A percentile compares a stretch with the other conserved stretches of the same genome.
phyloP scores from a whole-genome alignment of 2,329 filamentous ascomycete genomes.

The Neonectria magnoliae region DNA sequence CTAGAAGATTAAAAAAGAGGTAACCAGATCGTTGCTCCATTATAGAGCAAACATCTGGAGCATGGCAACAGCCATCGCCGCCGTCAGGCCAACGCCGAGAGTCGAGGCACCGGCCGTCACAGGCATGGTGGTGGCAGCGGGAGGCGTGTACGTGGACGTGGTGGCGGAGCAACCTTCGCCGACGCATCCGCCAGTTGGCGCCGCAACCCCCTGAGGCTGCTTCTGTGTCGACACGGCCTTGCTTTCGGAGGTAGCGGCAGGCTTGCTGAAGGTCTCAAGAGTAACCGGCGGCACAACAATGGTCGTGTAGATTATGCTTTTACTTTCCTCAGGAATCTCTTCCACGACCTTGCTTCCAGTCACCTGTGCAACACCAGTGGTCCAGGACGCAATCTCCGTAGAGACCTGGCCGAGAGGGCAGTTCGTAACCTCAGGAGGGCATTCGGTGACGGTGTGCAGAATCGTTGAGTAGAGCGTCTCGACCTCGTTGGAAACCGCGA shows the following conservation, averaged over 20 bases:
- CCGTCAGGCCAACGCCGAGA: constrained; percentile 39
- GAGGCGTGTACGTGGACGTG: constrained; percentile 19
- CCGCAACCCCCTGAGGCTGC: constrained; percentile 31
- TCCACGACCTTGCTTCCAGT: constrained; percentile 20
- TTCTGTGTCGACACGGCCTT: constrained; percentile 24
- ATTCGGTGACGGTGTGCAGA: constrained; percentile 64
- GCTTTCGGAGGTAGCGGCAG: constrained; percentile 29
- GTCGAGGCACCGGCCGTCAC: constrained; percentile 59
- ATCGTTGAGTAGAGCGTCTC: constrained; percentile 57
- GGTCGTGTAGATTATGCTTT: constrained; percentile 18
- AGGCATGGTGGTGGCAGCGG: constrained; percentile 45
- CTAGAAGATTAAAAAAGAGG: constrained; percentile 1
- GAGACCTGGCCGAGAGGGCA: constrained; percentile 52
- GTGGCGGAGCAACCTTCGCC: constrained; percentile 35
- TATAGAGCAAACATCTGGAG: constrained; percentile 45
- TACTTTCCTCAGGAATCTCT: constrained; percentile 23
- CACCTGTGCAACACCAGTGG: not conserved
- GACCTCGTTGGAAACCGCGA: constrained; percentile 23
- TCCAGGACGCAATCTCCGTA: constrained; percentile 27
- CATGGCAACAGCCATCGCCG: constrained; percentile 40
- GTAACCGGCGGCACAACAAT: not conserved
- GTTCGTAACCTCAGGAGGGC: constrained; percentile 61
- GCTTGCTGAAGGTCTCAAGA: constrained; percentile 32
- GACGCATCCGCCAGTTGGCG: constrained; percentile 40
- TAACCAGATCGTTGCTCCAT: constrained; percentile 6